Conservation (phyloP, 1,139 yeast species). For the Suhomyces taliae region DNA sequence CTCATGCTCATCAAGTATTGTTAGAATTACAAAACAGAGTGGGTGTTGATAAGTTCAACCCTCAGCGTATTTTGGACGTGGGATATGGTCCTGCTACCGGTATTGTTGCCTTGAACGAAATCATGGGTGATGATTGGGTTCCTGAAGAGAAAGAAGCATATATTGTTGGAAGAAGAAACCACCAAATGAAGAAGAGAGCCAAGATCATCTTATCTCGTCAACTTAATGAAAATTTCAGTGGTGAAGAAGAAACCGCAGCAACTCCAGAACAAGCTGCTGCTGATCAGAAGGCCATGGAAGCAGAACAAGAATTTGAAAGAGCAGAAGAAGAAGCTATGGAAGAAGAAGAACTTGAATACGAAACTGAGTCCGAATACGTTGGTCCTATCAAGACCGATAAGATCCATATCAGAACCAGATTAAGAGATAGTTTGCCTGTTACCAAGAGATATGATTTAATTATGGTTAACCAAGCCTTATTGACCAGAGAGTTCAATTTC, state of each 20-base stretch:
- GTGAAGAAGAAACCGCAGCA: slow-evolving; percentile 17
- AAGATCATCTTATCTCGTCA: slow-evolving; percentile 74
- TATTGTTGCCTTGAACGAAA: slow-evolving; percentile 80
- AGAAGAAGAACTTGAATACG: slow-evolving; percentile 11
- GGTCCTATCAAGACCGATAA: slow-evolving; percentile 63
- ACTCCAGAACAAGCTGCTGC: slow-evolving; percentile 14
- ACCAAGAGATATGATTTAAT: slow-evolving; percentile 70
- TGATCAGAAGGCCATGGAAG: slow-evolving; percentile 12
- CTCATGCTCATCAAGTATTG: slow-evolving; percentile 66
- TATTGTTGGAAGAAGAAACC: slow-evolving; percentile 60
- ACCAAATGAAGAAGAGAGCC: slow-evolving; percentile 78
- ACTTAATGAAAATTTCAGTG: slow-evolving; percentile 44
- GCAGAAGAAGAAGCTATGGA: slow-evolving; percentile 1
- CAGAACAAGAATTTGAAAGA: slow-evolving; percentile 12
- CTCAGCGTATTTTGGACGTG: slow-evolving; percentile 68
- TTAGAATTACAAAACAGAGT: slow-evolving; percentile 62
- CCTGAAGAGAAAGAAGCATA: slow-evolving; percentile 72
- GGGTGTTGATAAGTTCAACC: slow-evolving; percentile 52
- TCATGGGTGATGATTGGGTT: slow-evolving; percentile 62
- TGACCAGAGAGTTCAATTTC: slow-evolving; percentile 58
- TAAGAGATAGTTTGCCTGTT: slow-evolving; percentile 51
- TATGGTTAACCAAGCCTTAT: slow-evolving; percentile 78
- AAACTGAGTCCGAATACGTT: slow-evolving; percentile 31
- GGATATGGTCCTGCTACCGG: slow-evolving; percentile 96
- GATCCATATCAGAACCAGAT: slow-evolving; percentile 52